A percentile compares a stretch with the other conserved stretches of the same genome.
These are phyloP conservation scores for Multifurca ochricompacta DNA, from an alignment of 768 basidiomycete species.

Conservation along the genomic window DNA sequence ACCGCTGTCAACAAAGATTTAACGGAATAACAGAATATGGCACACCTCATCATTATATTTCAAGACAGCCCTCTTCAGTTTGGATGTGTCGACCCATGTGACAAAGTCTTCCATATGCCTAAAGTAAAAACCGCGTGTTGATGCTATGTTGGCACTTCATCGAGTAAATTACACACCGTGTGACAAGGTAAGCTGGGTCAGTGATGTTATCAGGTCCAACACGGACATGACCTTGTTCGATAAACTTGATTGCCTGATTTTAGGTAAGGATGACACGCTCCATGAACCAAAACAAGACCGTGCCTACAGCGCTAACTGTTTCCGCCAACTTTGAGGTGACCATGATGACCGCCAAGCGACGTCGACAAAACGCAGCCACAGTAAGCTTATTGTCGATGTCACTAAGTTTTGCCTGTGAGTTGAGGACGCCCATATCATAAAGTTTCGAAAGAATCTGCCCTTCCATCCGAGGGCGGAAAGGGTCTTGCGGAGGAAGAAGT, in stretches of 20 bases:
- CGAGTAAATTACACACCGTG: constrained; percentile 42
- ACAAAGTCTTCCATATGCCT: constrained; percentile 99
- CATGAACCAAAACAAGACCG: constrained; percentile 6
- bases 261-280: not conserved
- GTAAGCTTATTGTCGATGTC: constrained; percentile 94
- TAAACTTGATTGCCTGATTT: constrained; percentile 86
- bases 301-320: constrained; percentile 76
- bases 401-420: constrained; percentile 77
- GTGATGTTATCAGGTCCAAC: constrained; percentile 94
- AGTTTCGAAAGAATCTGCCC: constrained; percentile 84
- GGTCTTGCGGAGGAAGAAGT: constrained; percentile 81
- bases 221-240: constrained; percentile 97
- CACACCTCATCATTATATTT: constrained; percentile 91
- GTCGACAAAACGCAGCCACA: constrained; percentile 88
- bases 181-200: constrained; percentile 94
- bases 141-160: constrained; percentile 5
- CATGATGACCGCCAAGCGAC: constrained; percentile 88
- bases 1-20: constrained; percentile 20
- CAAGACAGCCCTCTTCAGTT: constrained; percentile 93
- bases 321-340: constrained; percentile 92
- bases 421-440: constrained; percentile 94
- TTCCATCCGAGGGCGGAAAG: constrained; percentile 80
- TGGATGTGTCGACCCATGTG: constrained; percentile 98
- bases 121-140: constrained; percentile 1
- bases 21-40: not conserved